These are phyloP conservation scores for Pythium periplocum DNA, from an alignment of 352 stramenopile genomes.

Conservation along the genomic window DNA sequence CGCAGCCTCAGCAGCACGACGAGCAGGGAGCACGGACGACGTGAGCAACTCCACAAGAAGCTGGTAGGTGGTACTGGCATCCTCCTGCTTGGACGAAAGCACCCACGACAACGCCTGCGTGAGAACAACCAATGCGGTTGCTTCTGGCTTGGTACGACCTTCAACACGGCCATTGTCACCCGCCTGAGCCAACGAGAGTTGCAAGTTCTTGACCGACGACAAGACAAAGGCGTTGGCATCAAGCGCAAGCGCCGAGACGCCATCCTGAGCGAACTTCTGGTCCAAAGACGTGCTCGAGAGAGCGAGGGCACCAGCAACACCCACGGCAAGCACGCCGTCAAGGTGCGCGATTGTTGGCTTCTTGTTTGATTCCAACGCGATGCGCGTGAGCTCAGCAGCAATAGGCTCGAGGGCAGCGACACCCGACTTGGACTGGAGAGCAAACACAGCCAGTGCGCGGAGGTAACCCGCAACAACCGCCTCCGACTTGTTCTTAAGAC, in stretches of 20 bases:
- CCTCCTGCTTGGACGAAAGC: slow-evolving; percentile 51
- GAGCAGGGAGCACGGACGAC: slow-evolving; percentile 41
- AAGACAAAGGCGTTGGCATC: slow-evolving; percentile 46
- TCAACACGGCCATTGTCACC: slow-evolving; percentile 10
- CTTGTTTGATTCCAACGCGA: slow-evolving; percentile 69
- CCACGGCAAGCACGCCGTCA: slow-evolving; percentile 71
- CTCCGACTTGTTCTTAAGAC: slow-evolving; percentile 72
- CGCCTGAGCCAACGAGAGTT: slow-evolving; percentile 19
- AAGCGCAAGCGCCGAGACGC: slow-evolving; percentile 38
- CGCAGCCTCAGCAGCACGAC: slow-evolving; percentile 37
- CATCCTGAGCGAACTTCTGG: slow-evolving; percentile 43
- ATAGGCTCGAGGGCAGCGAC: slow-evolving; percentile 35
- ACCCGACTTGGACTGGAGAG: slow-evolving; percentile 23
- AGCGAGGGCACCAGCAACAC: slow-evolving; percentile 50
- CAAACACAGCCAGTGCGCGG: slow-evolving; percentile 47
- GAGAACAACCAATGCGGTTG: slow-evolving; percentile 49
- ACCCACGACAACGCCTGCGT: slow-evolving; percentile 59
- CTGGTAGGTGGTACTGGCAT: slow-evolving; percentile 42
- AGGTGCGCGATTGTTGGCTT: slow-evolving; percentile 69
- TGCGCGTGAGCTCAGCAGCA: slow-evolving; percentile 41
- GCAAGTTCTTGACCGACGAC: slow-evolving; percentile 33
- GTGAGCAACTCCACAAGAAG: slow-evolving; percentile 57
- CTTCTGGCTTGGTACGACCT: slow-evolving; percentile 41
- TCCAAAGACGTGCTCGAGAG: slow-evolving; percentile 56
- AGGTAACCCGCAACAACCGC: slow-evolving; percentile 60